Conservation (phyloP, 2,329 filamentous ascomycete genomes). For the Ophiostoma piceae region DNA sequence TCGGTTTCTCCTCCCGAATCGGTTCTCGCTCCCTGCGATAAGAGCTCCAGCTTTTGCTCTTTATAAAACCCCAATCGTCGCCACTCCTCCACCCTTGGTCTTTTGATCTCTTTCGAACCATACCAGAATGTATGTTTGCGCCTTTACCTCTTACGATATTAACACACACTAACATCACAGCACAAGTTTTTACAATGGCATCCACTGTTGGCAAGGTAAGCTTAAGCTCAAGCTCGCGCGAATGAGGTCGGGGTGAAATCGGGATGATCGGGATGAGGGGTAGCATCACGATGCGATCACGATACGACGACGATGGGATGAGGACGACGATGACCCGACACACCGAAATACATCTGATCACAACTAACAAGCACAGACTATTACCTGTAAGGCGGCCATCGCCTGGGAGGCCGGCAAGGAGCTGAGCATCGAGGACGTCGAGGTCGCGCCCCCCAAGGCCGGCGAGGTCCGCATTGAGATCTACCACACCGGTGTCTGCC, state of each 20-base stretch:
- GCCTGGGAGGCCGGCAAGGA: constrained; percentile 95
- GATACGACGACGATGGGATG: not conserved
- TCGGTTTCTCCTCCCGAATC: constrained; percentile 8
- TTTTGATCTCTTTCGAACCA: not conserved
- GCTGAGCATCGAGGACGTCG: constrained; percentile 82
- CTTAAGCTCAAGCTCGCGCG: constrained; percentile 12
- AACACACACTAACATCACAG: not conserved
- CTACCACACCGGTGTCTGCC: constrained; percentile 97
- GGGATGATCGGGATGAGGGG: constrained; percentile 1
- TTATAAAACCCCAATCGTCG: constrained; percentile 15
- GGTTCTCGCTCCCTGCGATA: not conserved
- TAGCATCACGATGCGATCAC: not conserved
- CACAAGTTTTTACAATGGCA: constrained; percentile 38
- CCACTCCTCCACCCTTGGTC: not conserved
- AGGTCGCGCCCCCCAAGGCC: constrained; percentile 81
- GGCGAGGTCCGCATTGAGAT: constrained; percentile 96
- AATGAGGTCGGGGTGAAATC: not conserved
- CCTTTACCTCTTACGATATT: no score
- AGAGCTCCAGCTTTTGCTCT: not conserved
- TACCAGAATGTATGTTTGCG: constrained; percentile 5
- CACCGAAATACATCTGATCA: not conserved
- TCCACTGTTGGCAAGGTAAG: constrained; percentile 50
- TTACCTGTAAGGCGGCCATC: constrained; percentile 94
- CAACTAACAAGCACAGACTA: constrained; percentile 55
- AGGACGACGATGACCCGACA: not conserved